These are phyloP conservation scores for Suillus variegatus DNA, from an alignment of 768 basidiomycete species.

Conservation along the genomic window DNA sequence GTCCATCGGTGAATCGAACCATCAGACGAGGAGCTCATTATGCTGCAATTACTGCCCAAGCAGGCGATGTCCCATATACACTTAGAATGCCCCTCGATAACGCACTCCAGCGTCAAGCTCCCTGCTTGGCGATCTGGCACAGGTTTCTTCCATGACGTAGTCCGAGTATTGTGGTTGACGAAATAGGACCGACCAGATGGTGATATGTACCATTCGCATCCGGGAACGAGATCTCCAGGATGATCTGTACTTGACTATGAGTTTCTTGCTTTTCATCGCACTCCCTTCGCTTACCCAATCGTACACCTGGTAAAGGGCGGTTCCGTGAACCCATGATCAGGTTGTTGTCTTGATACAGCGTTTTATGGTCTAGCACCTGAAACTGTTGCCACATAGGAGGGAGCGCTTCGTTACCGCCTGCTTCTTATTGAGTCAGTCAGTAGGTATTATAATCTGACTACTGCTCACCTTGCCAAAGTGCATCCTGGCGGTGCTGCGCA, in stretches of 20 bases:
- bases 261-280: background rate
- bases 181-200: background rate
- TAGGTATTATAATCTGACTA: background rate
- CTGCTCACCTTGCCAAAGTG: background rate
- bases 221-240: background rate
- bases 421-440: background rate
- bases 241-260: background rate
- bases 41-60: background rate
- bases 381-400: slow-evolving; percentile 2
- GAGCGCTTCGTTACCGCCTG: background rate
- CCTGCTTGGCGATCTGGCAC: background rate
- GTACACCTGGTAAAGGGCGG: background rate
- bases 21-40: background rate
- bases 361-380: background rate
- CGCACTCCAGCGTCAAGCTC: background rate
- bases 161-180: background rate
- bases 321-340: background rate
- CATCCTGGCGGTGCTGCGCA: background rate
- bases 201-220: background rate
- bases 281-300: background rate
- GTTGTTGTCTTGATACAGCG: slow-evolving; percentile 2
- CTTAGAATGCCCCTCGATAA: background rate
- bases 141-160: background rate
- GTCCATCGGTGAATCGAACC: background rate
- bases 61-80: background rate